phyloP scores from a whole-genome alignment of 768 basidiomycete species.

The Lanmaoa rubissima region DNA sequence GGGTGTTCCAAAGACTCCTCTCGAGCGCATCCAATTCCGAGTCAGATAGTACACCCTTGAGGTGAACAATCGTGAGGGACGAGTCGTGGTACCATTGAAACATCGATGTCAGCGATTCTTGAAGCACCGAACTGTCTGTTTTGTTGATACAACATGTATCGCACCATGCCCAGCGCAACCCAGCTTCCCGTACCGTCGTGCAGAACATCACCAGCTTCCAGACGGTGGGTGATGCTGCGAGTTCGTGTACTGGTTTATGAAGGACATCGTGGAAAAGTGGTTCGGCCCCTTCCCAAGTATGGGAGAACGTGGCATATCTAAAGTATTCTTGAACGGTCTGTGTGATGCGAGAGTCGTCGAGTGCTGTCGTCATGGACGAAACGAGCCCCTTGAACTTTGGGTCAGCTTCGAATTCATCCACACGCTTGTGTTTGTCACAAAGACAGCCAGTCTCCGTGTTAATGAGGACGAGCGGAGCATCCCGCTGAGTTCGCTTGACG shows the following conservation, averaged over 20 bases:
- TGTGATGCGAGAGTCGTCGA: background rate
- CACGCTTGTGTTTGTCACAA: background rate
- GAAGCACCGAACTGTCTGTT: background rate
- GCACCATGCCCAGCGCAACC: slow-evolving; percentile 8
- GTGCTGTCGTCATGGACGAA: background rate
- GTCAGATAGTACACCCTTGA: background rate
- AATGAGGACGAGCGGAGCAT: background rate
- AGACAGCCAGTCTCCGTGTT: background rate
- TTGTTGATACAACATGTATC: slow-evolving; percentile 19
- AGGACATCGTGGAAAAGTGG: background rate
- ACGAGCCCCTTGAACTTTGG: slow-evolving; percentile 1
- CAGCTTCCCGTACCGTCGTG: background rate
- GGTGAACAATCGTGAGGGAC: background rate
- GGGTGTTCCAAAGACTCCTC: background rate
- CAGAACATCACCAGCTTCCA: slow-evolving; percentile 5
- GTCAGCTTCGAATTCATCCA: background rate
- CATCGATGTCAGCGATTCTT: background rate
- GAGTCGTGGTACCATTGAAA: background rate
- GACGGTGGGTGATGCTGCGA: background rate
- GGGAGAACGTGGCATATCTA: slow-evolving; percentile 6
- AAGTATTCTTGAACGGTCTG: background rate
- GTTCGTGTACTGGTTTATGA: background rate
- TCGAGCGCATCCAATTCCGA: background rate
- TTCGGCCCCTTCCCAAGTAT: slow-evolving; percentile 6
- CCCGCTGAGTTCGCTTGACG: background rate